Percentiles rank a stretch among this genome's conserved stretches.
Conservation (phyloP, 345 rosid species). For the Bruguiera sexangula region DNA sequence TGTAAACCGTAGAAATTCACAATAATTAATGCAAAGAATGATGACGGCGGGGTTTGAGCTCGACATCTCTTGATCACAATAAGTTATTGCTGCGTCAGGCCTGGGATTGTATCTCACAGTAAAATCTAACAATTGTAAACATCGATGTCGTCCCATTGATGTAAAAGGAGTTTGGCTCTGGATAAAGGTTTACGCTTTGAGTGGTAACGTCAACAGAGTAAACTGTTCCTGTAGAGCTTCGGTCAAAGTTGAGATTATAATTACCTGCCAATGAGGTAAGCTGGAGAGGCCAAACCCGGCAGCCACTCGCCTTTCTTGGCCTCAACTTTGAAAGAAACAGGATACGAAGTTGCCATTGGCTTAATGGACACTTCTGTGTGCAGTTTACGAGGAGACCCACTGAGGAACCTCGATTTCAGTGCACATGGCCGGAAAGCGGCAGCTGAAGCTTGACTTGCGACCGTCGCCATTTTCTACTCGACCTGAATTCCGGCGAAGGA, state of each 20-base stretch:
- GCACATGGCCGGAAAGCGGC: constrained; percentile 68
- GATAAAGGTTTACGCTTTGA: too few relatives aligned
- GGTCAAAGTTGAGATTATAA: neutral
- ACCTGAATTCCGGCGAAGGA: constrained; percentile 4
- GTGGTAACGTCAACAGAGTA: neutral
- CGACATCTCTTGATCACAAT: too few relatives aligned
- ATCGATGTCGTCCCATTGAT: too few relatives aligned
- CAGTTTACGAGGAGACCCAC: constrained; percentile 52
- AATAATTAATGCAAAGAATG: too few relatives aligned
- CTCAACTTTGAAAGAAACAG: constrained; percentile 53
- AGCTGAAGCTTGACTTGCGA: constrained; percentile 85
- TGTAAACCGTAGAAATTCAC: too few relatives aligned
- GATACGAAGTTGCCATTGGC: constrained; percentile 30
- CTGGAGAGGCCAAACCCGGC: constrained; percentile 79
- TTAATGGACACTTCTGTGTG: constrained; percentile 43
- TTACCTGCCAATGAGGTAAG: constrained; percentile 83
- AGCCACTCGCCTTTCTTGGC: constrained; percentile 98
- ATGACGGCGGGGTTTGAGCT: too few relatives aligned
- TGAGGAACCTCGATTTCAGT: constrained; percentile 56
- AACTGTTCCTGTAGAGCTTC: neutral
- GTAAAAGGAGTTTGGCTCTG: too few relatives aligned
- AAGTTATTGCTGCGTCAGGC: too few relatives aligned
- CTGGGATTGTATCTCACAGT: too few relatives aligned
- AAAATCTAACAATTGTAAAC: too few relatives aligned
- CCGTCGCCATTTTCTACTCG: constrained; percentile 53